Evolutionary conservation across 2,329 filamentous ascomycete genomes (phyloP), one percentile per base, ranked within the genome.

Genomic region (Pseudocercospora eumusae): DNA sequence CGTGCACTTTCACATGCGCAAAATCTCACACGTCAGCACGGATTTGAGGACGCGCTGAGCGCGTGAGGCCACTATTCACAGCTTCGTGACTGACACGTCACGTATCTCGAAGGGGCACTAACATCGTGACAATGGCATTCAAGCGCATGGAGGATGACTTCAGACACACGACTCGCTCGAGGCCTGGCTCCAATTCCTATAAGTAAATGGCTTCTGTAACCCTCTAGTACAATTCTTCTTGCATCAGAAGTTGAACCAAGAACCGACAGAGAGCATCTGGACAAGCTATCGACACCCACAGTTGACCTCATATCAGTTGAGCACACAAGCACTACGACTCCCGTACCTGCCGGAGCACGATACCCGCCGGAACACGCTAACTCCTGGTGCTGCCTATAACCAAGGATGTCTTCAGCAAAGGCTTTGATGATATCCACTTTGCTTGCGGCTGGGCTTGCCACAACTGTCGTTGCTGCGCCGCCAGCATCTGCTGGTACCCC

Each of bases 151-250:
- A 11, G 23, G 47, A 52, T 52, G 47, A n/a, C 47, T 25, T 2
- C 31, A 25, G 25, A n/a, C 47, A 25, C 11, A 52, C 15, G 15
- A 25, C 21, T 25, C 21, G 25, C 21, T 31, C 21, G 25, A 27
- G 21, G 47, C 4, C 15, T 13, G 15, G 21, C 15, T 52, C 25
- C 25, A 23, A 52, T 31, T 28, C 23, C 21, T 52, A 52, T 52
- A 52, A 52, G 47, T 52, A 52, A 27, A 28, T 28, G 47, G 47
- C 47, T 52, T 25, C 25, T 52, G 15, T 52, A 25, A n/a, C 23
- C 25, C 47, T 52, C 47, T n/a, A 3, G 11, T 25, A 25, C 25
- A 52, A 13, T 52, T 52, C 47, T 52, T 28, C 25, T 25, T 28
- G 21, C 47, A 52, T 25, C 47, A 25, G 23, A 52, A 52, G 47